These are phyloP conservation scores for Quercus lobata DNA, from an alignment of 331 rosid genomes.

Conservation along the genomic window DNA sequence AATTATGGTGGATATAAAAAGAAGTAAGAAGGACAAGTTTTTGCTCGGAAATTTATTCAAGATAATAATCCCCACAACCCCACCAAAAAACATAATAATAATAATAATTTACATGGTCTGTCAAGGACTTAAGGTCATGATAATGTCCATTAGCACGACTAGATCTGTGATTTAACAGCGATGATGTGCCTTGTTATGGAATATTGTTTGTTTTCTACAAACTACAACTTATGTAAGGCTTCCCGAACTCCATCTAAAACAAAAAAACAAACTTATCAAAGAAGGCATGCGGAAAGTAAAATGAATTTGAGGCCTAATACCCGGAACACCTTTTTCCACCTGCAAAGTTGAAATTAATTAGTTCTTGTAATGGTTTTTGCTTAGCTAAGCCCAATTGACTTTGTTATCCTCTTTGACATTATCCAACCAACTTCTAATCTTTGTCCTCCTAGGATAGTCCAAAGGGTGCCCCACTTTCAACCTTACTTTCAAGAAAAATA, in stretches of 20 bases:
- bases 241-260: neutral
- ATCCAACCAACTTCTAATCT: constrained; percentile 16
- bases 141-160: neutral
- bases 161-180: neutral
- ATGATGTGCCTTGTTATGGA: neutral
- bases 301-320: neutral
- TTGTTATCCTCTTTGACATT: constrained; percentile 8
- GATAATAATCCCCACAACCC: too few species aligned
- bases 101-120: too few species aligned
- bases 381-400: constrained; percentile 20
- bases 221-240: neutral
- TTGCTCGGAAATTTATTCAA: too few species aligned
- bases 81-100: too few species aligned
- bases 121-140: neutral
- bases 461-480: neutral
- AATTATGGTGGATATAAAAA: too few species aligned
- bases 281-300: constrained; percentile 8
- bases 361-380: constrained; percentile 24
- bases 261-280: constrained; percentile 4
- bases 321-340: constrained; percentile 6
- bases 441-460: neutral
- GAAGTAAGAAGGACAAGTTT: too few species aligned
- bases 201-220: neutral
- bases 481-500: too few species aligned
- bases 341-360: neutral